A percentile compares a stretch with the other conserved stretches of the same genome.
These are phyloP conservation scores for Psilocybe subaeruginosa DNA, from an alignment of 768 basidiomycete species.

Conservation along the genomic window DNA sequence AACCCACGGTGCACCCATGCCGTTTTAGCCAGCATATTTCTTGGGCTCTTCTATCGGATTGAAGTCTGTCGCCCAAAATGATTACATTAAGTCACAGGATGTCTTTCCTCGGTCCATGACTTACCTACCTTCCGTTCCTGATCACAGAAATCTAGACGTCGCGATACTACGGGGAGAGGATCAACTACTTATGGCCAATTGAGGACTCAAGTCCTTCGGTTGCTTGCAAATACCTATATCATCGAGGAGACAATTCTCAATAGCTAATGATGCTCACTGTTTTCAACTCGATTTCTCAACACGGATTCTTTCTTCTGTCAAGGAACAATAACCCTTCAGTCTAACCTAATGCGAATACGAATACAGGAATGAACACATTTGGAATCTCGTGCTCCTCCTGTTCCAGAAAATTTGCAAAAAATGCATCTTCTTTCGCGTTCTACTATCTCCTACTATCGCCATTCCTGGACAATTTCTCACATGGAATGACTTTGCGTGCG, in stretches of 20 bases:
- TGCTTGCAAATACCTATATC: neutral
- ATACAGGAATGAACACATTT: neutral
- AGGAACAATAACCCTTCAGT: neutral
- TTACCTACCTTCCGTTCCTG: neutral
- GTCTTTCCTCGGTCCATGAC: neutral
- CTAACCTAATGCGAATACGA: neutral
- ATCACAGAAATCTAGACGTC: neutral
- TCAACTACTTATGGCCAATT: neutral
- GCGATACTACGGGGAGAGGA: neutral
- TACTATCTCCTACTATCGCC: slow-evolving; percentile 2
- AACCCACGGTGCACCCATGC: too few relatives aligned
- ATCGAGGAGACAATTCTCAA: neutral
- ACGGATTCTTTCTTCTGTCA: too few relatives aligned
- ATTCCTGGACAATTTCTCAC: slow-evolving; percentile 5
- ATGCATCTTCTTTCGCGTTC: neutral
- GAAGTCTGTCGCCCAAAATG: neutral
- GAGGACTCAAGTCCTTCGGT: too few relatives aligned
- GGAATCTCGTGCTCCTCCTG: neutral
- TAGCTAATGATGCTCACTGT: neutral
- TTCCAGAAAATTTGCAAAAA: neutral
- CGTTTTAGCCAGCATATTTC: too few relatives aligned
- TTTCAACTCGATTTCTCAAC: too few relatives aligned
- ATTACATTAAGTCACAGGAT: neutral
- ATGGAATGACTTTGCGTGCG: slow-evolving; percentile 9
- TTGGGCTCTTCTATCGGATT: neutral